A percentile compares a stretch with the other conserved stretches of the same genome.
Evolutionary conservation across 768 basidiomycete genomes (phyloP).

Genomic region (Ramaria rubella): DNA sequence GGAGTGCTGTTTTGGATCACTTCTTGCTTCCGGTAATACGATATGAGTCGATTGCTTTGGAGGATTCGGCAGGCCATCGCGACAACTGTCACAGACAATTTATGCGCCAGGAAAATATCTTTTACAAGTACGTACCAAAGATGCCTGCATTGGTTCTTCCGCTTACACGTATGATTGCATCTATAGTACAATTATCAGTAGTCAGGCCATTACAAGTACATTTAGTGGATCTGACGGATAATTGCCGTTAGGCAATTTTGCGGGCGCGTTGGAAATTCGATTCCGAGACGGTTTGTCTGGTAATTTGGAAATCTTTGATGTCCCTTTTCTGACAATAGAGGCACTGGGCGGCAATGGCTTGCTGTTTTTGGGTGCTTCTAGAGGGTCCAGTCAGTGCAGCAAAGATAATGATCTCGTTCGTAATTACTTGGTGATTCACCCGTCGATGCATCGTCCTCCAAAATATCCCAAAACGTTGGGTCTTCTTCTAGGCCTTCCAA

Average conservation of each 20-base stretch:
- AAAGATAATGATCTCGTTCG: neutral
- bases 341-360: neutral
- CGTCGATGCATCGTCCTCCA: constrained; percentile 26
- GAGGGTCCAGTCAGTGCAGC: neutral
- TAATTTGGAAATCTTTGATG: neutral
- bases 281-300: neutral
- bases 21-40: constrained; percentile 10
- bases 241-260: constrained; percentile 54
- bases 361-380: neutral
- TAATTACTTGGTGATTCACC: neutral
- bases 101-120: neutral
- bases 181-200: constrained; percentile 27
- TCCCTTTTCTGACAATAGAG: neutral
- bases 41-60: constrained; percentile 23
- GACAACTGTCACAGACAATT: constrained; percentile 45
- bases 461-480: constrained; percentile 59
- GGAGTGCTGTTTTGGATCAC: constrained; percentile 20
- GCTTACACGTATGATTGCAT: constrained; percentile 77
- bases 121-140: constrained; percentile 45
- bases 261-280: constrained; percentile 16
- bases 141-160: constrained; percentile 70
- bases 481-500: constrained; percentile 61
- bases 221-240: constrained; percentile 41
- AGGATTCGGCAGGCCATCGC: constrained; percentile 57
- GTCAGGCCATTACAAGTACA: neutral